Percentiles rank a stretch among this genome's conserved stretches.
Evolutionary conservation across 305 asterid genomes (phyloP).

Genomic region (Withania somnifera): DNA sequence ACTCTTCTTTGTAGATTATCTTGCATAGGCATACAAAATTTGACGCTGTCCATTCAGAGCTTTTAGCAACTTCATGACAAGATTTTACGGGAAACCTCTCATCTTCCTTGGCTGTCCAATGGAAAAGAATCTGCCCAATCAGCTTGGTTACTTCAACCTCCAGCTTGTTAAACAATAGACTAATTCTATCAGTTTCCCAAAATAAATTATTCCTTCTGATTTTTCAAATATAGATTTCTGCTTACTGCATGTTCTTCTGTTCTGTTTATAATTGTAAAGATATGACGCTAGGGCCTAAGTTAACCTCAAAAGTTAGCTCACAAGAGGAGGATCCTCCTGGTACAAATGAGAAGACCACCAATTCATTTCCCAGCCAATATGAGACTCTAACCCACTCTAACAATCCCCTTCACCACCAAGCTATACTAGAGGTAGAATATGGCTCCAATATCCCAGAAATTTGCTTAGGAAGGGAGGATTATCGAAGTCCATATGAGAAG

Average conservation of each 20-base stretch:
- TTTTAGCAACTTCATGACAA: not conserved
- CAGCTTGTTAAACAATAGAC: not conserved
- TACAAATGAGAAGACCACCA: not conserved
- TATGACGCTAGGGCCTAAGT: not conserved
- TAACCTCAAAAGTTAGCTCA: not conserved
- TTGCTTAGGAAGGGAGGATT: not conserved
- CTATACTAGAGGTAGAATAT: not conserved
- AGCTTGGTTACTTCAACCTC: not conserved
- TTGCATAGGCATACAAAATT: not conserved
- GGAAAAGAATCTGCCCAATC: not conserved
- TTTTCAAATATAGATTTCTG: not conserved
- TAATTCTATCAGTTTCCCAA: not conserved
- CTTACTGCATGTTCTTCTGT: not conserved
- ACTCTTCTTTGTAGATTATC: not conserved
- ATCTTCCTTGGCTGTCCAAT: not conserved
- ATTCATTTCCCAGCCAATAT: not conserved
- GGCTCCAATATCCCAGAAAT: not conserved
- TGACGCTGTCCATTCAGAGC: not conserved
- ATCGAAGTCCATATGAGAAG: not conserved
- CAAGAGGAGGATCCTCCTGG: not conserved
- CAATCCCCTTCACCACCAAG: not conserved
- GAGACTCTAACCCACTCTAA: not conserved
- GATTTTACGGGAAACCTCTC: not conserved
- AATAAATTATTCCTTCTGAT: not conserved
- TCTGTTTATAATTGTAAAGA: not conserved